These are phyloP conservation scores for Mayamaea pseudoterrestris DNA, from an alignment of 108 stramenopile species.

Conservation along the genomic window DNA sequence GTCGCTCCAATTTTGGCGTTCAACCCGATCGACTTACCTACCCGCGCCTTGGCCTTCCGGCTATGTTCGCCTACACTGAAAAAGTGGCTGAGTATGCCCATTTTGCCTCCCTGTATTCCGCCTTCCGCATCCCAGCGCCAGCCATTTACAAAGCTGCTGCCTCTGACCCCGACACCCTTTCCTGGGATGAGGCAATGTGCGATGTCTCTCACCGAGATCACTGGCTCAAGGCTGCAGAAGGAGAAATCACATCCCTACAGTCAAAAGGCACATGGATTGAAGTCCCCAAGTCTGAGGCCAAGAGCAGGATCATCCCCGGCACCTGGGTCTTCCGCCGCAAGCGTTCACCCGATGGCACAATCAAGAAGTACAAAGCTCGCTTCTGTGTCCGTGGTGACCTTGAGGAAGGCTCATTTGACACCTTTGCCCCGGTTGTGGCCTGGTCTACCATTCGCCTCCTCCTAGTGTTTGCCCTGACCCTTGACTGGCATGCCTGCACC, in stretches of 20 bases:
- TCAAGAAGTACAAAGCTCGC: constrained; percentile 33
- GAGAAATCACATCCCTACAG: not conserved
- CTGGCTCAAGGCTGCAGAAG: not conserved
- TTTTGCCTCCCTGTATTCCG: too few species aligned
- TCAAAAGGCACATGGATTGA: constrained; percentile 5
- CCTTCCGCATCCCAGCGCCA: too few species aligned
- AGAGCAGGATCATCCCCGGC: constrained; percentile 20
- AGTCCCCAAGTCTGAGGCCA: constrained; percentile 3
- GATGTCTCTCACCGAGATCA: not conserved
- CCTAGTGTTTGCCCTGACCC: constrained; percentile 14
- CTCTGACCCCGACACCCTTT: not conserved
- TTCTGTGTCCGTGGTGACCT: constrained; percentile 22
- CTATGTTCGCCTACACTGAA: too few species aligned
- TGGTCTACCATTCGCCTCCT: constrained; percentile 25
- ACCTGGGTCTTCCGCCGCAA: constrained; percentile 28
- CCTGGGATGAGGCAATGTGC: not conserved
- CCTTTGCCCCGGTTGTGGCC: constrained; percentile 30
- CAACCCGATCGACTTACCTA: too few species aligned
- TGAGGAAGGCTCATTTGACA: constrained; percentile 4
- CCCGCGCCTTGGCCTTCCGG: too few species aligned
- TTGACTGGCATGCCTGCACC: constrained; percentile 1
- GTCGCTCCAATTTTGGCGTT: too few species aligned
- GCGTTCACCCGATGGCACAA: constrained; percentile 23
- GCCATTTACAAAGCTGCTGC: too few species aligned
- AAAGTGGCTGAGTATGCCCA: too few species aligned